Evolutionary conservation across 2,329 filamentous ascomycete species (phyloP).

Genomic region (Acephala macrosclerotiorum): DNA sequence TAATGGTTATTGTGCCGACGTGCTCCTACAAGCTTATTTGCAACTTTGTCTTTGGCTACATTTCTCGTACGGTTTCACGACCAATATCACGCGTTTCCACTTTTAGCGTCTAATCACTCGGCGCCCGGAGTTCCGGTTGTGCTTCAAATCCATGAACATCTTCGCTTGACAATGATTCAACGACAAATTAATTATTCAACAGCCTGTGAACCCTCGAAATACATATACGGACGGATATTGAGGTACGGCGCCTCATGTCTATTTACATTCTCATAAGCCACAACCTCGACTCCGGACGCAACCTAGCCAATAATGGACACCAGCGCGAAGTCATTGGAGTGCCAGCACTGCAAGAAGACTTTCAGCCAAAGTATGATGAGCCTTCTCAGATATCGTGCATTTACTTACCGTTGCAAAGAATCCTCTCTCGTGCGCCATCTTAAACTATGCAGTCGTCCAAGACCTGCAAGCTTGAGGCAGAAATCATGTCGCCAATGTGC

Average conservation of each 20-base stretch:
- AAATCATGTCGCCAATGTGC: constrained; percentile 42
- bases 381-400: not conserved
- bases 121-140: constrained; percentile 21
- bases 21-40: too few relatives aligned
- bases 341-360: constrained; percentile 20
- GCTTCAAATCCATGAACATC: not conserved
- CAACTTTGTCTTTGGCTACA: too few relatives aligned
- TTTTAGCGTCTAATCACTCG: too few relatives aligned
- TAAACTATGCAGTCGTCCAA: constrained; percentile 24
- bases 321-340: constrained; percentile 3
- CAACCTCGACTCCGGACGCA: constrained; percentile 2
- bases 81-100: not conserved
- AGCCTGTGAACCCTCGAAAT: not conserved
- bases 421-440: constrained; percentile 26
- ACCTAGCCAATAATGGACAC: constrained; percentile 6
- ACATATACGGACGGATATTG: constrained; percentile 2
- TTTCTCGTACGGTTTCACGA: not conserved
- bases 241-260: not conserved
- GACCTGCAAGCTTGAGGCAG: constrained; percentile 27
- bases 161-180: not conserved
- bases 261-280: not conserved
- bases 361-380: constrained; percentile 26
- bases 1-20: not conserved
- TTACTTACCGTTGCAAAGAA: constrained; percentile 16
- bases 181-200: not conserved